Evolutionary conservation across 106 monocot genomes (phyloP), one percentile per base, ranked within the genome.

Genomic region (Dioscorea alata): DNA sequence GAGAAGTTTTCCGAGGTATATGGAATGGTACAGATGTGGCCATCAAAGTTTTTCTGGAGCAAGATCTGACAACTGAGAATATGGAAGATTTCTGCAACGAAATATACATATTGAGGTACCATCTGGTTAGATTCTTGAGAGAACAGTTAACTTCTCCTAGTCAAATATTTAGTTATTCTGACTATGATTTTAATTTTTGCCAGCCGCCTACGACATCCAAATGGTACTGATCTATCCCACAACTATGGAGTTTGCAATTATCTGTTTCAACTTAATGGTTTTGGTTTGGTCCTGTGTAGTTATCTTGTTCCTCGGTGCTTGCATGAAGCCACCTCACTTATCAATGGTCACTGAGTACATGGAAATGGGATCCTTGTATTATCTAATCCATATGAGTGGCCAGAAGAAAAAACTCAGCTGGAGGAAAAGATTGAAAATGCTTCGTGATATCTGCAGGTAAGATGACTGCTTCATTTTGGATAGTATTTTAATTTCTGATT

Each of bases 1-100:
- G 94, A 69, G 94, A 94, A 79, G 94, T 94, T 63, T 94, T 94
- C 57, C 84, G 88, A 19, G 94, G 94, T 33, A 87, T 81, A 64
- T 94, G 94, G 94, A 90, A 90, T 73, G 94, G 94, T 33, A 94
- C 94, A 62, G 94, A 94, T 79, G 90, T 90, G 63, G 94, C 94
- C 63, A 90, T 94, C 68, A 94, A 94, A 81, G 79, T 87, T 34
- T 88, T 94, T 58, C 67, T 90, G 33, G 94, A 94, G 70, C 94
- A 94, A 77, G 94, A 94, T 73, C 67, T 94, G 75, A 94, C 94
- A 13, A 49, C 82, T 21, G 94, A 94, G 70, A 94, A 94, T 63
- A 87, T 94, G 90, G 88, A 94, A 74, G 85, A 85, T 78, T 90
- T 94, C 73, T 90, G 87, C 76, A 94, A 94, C 77, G 94, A 94